Base-by-base conservation (phyloP, 495 filamentous ascomycete species). In the Aspergillus haitiensis region DNA sequence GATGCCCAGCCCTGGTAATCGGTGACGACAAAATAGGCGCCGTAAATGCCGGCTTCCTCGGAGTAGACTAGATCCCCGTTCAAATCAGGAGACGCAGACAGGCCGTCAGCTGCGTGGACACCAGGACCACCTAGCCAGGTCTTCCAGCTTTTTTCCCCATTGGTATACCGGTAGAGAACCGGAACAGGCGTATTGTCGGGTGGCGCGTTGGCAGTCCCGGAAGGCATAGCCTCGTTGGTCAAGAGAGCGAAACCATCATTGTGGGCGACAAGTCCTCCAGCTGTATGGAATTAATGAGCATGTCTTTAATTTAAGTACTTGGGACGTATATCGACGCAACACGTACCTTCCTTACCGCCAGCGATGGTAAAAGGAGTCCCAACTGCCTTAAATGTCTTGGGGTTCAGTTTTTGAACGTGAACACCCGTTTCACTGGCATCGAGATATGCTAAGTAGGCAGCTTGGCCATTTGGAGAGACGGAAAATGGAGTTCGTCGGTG, bases 41-140 rank as follows among this genome's bases (percentile, higher is more conserved):
- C 81, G 60, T 82, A 83, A 13, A 78, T 57, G 5, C 72, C 75
- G n/a, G 76, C 68, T n/a, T 69, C 62, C 52, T 76, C 73, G 27
- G 79, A 82, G 63, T 76, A 84, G 40, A 81, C 81, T 16, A 84
- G 71, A 52, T 84, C 81, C 8, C 81, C 81, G 55, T 84, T 83
- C 54, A 83, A 66, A 64, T 84, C 81, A 0, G 78, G 76, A 2
- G 80, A 72, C 27, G 76, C 74, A 11, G 74, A 67, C 16, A 76
- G 70, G 33, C 77, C 78, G 21, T 75, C 73, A 6, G 68, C 56
- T 2, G 60, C 61, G 59, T 81, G 74, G 6, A 83, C 78, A 11
- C 67, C 74, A 8, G 81, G 81, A 10, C 81, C 81, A 36, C 77
- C 81, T 6, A 84, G 66, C 56, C 72, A 75, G 15, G 78, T 81